Conservation (phyloP, 352 stramenopile species). For the Phytopythium kandeliae region DNA sequence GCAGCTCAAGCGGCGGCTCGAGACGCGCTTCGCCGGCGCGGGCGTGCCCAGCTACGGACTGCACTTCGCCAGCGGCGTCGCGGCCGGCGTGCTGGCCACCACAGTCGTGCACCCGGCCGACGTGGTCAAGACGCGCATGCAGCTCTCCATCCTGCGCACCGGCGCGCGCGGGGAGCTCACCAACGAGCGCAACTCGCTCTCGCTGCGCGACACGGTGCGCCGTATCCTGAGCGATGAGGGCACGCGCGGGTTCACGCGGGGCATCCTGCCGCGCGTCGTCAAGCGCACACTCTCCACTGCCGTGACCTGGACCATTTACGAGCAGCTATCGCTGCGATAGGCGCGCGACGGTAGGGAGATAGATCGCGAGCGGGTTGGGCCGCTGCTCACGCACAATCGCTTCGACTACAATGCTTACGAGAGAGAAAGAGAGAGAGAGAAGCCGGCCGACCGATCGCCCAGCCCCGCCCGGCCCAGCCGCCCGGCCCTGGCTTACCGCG, state of each 20-base stretch:
- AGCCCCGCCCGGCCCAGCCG: not conserved
- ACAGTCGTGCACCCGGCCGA: slow-evolving; percentile 82
- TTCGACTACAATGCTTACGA: not conserved
- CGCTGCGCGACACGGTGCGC: slow-evolving; percentile 52
- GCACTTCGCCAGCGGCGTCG: slow-evolving; percentile 76
- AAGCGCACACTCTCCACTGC: slow-evolving; percentile 97
- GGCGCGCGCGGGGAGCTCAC: slow-evolving; percentile 18
- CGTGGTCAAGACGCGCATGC: slow-evolving; percentile 88
- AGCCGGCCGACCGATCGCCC: not conserved
- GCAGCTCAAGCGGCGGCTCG: slow-evolving; percentile 42
- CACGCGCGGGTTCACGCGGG: slow-evolving; percentile 89
- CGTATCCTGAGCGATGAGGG: slow-evolving; percentile 93
- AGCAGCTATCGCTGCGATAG: slow-evolving; percentile 79
- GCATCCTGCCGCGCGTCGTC: slow-evolving; percentile 91
- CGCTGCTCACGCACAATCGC: not conserved
- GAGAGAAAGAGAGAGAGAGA: too few relatives aligned
- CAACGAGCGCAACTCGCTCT: slow-evolving; percentile 50
- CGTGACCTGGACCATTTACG: slow-evolving; percentile 99
- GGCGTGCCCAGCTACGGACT: slow-evolving; percentile 48
- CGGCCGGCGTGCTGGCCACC: slow-evolving; percentile 70
- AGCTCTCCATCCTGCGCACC: slow-evolving; percentile 61
- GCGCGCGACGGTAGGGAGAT: not conserved
- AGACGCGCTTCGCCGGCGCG: slow-evolving; percentile 29
- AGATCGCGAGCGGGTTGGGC: not conserved
- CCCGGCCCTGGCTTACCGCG: slow-evolving; percentile 32